Evolutionary conservation across 148 eudicot genomes (phyloP), one percentile per base, ranked within the genome.

Genomic region (Camellia japonica): DNA sequence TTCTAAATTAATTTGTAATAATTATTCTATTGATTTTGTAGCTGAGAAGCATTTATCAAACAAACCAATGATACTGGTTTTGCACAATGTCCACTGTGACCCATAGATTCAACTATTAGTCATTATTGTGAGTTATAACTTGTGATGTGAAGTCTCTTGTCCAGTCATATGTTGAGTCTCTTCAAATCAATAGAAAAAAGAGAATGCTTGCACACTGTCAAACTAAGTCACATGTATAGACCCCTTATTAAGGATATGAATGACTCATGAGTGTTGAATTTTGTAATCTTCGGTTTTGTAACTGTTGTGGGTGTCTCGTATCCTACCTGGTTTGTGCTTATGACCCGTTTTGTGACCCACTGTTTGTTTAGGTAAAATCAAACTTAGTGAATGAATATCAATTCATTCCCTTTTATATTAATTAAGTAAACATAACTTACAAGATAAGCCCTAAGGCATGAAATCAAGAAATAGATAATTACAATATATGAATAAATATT

Each of bases 121-220:
- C 3, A 15, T 23, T 69, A 2, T 46, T 70, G 12, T 70, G 55
- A n/a, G 10, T n/a, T 18, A 13, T 11, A 70, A 70, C 23, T 18
- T 70, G 74, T 70, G 56, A 70, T 9, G 30, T n/a, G 30, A 47
- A 47, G 30, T 47, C 73, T n/a, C 55, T 70, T 55, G 58, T 55
- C 58, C 58, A 55, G 3, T 11, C 16, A 55, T 11, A 55, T 7
- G 2, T 55, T 11, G 1, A 8, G 8, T 55, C 13, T 11, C 56
- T 68, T 68, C 14, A 14, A 6, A 10, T 70, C 15, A 3, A 70
- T 47, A 18, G 73, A 46, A 47, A 44, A 69, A 20, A 43, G 11
- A 18, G 51, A 7, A 67, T 9, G 18, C 54, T 69, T 44, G 44
- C 43, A 49, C 23, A 16, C 20, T 44, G 3, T 68, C 8, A 5